A percentile compares a stretch with the other conserved stretches of the same genome.
phyloP scores from a whole-genome alignment of 1,139 yeast genomes.

The Sugiyamaella pinicola region DNA sequence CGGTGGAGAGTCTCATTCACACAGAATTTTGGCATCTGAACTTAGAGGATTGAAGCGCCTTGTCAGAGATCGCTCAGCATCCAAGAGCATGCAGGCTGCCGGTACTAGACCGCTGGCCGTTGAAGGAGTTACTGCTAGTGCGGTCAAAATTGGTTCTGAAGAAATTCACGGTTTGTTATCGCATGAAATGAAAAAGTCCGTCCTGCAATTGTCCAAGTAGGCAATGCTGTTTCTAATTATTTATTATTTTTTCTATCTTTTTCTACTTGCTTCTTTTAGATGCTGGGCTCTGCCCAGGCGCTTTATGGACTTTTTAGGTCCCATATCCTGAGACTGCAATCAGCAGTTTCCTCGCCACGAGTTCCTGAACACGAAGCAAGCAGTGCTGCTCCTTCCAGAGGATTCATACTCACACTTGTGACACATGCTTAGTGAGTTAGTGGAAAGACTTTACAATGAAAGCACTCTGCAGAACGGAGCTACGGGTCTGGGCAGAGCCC shows the following conservation, averaged over 20 bases:
- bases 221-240: background rate
- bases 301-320: background rate
- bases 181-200: constrained; percentile 34
- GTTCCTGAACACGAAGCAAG: constrained; percentile 36
- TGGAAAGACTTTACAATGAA: background rate
- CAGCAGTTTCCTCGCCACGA: constrained; percentile 19
- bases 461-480: no score
- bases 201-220: constrained; percentile 13
- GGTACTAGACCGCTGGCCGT: constrained; percentile 4
- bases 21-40: no score
- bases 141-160: constrained; percentile 38
- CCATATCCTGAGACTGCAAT: constrained; percentile 24
- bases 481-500: no score
- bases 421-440: constrained; percentile 16
- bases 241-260: background rate
- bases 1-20: constrained; percentile 1
- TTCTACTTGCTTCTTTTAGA: no score
- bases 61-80: background rate
- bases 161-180: constrained; percentile 41
- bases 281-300: constrained; percentile 1
- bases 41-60: background rate
- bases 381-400: constrained; percentile 27
- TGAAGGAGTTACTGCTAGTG: constrained; percentile 29
- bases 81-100: background rate
- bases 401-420: constrained; percentile 32